Conservation (phyloP, 176 grass and related monocot species). For the Thalia dealbata region DNA sequence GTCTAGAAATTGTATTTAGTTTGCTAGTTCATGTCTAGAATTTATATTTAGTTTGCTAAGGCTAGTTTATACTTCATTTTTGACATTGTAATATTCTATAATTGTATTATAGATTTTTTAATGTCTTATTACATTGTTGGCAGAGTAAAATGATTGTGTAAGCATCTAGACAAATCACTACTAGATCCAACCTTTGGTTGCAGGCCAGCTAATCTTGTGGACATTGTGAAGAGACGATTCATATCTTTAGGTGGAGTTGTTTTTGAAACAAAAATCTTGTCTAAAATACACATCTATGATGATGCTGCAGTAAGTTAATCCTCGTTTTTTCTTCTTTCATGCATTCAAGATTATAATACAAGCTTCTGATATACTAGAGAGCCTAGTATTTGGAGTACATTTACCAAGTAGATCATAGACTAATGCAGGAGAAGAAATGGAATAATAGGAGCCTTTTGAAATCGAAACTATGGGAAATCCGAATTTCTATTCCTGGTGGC, state of each 20-base stretch:
- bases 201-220: conserved; percentile 78
- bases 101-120: no score
- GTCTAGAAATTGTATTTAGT: no score
- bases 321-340: background rate
- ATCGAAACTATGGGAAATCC: background rate
- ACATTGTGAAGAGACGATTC: conserved; percentile 74
- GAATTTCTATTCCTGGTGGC: no score
- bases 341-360: background rate
- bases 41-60: no score
- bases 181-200: conserved; percentile 13
- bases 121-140: no score
- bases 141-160: background rate
- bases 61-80: no score
- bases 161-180: background rate
- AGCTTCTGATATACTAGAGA: no score
- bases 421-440: background rate
- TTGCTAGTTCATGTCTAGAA: no score
- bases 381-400: no score
- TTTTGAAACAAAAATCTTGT: conserved; percentile 56
- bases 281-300: conserved; percentile 50
- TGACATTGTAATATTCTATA: no score
- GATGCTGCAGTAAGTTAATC: conserved; percentile 58
- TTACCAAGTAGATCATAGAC: background rate
- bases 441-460: background rate
- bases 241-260: conserved; percentile 61